Percentiles rank a stretch among this genome's conserved stretches.
These are phyloP conservation scores for Coix lacrymajobi DNA, from an alignment of 176 grass and related monocot species.

Conservation along the genomic window DNA sequence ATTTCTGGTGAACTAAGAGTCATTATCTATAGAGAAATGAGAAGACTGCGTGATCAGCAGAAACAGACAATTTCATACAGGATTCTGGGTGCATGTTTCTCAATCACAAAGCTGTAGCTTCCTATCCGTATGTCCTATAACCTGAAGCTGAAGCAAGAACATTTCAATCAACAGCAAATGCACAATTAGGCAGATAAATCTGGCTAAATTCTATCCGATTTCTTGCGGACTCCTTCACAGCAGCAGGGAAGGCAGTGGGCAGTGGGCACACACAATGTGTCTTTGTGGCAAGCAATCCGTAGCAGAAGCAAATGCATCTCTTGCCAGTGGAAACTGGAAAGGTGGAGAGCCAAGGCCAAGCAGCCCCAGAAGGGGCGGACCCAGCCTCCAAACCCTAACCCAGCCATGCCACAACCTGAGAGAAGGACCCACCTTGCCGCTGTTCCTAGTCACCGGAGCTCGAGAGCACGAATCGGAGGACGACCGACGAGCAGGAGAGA, in stretches of 20 bases:
- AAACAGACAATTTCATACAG: neutral
- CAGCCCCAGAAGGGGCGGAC: neutral
- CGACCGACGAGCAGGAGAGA: neutral
- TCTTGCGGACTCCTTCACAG: neutral
- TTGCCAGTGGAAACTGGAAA: neutral
- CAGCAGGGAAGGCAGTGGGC: neutral
- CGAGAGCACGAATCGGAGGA: neutral
- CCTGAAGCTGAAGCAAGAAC: neutral
- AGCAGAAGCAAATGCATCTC: neutral
- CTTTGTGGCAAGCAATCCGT: neutral
- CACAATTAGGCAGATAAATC: neutral
- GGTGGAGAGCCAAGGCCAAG: neutral
- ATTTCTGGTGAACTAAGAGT: neutral
- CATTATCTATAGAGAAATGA: neutral
- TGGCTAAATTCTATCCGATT: neutral
- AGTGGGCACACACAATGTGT: no score
- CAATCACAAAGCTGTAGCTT: neutral
- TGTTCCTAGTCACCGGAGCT: neutral
- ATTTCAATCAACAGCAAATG: neutral
- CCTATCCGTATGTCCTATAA: neutral
- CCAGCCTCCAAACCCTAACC: neutral
- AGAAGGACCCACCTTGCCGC: neutral
- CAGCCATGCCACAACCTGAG: neutral
- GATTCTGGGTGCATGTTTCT: neutral
- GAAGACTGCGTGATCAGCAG: neutral